Evolutionary conservation across 2,329 filamentous ascomycete genomes (phyloP).

Genomic region (Salinomyces thailandicus): DNA sequence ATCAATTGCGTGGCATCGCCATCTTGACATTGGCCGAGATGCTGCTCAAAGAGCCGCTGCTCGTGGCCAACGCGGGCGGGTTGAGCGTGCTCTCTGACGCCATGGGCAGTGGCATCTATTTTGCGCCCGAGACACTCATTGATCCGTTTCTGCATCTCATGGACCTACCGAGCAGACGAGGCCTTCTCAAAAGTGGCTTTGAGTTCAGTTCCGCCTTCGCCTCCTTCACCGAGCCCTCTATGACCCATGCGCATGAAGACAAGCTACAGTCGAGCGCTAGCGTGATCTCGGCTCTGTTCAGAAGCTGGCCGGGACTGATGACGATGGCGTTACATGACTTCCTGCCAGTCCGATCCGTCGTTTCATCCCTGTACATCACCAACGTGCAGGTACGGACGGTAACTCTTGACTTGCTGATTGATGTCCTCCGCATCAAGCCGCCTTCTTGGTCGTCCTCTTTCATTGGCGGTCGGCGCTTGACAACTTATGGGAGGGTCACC

Average conservation of each 20-base stretch:
- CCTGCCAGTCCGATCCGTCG: slow-evolving; percentile 68
- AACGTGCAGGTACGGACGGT: slow-evolving; percentile 55
- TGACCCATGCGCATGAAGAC: slow-evolving; percentile 47
- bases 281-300: slow-evolving; percentile 82
- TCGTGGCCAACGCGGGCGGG: slow-evolving; percentile 75
- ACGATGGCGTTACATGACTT: slow-evolving; percentile 81
- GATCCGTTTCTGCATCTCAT: slow-evolving; percentile 82
- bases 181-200: slow-evolving; percentile 75
- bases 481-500: slow-evolving; percentile 90
- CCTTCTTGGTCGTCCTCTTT: slow-evolving; percentile 93
- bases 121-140: slow-evolving; percentile 80
- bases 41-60: slow-evolving; percentile 69
- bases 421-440: slow-evolving; percentile 77
- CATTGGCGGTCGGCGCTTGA: slow-evolving; percentile 79
- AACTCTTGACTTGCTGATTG: slow-evolving; percentile 78
- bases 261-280: slow-evolving; percentile 76
- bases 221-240: slow-evolving; percentile 74
- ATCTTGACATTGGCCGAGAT: slow-evolving; percentile 90
- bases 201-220: slow-evolving; percentile 81
- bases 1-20: slow-evolving; percentile 79
- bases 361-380: slow-evolving; percentile 53
- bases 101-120: slow-evolving; percentile 80
- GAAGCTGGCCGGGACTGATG: slow-evolving; percentile 89
- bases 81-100: slow-evolving; percentile 83
- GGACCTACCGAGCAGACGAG: slow-evolving; percentile 70